Evolutionary conservation across 129 eudicot species (phyloP).

Genomic region (Helichrysum umbraculigerum): DNA sequence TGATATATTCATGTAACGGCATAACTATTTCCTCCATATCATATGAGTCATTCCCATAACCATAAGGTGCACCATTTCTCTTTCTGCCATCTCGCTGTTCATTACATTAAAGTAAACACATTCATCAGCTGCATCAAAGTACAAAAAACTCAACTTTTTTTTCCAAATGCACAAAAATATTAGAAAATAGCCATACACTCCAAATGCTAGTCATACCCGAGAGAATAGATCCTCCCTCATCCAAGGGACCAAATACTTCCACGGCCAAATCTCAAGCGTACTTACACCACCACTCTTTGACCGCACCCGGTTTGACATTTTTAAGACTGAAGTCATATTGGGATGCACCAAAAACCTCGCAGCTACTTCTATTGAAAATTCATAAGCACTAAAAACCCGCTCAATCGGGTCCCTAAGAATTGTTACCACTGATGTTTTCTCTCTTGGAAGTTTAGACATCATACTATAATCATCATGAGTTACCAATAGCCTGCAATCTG

Average conservation of each 20-base stretch:
- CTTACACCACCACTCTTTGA: constrained; percentile 57
- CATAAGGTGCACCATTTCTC: constrained; percentile 32
- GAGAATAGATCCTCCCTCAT: constrained; percentile 94
- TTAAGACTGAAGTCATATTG: constrained; percentile 70
- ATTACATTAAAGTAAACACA: constrained; percentile 32
- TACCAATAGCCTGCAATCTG: constrained; percentile 68
- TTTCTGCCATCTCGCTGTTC: constrained; percentile 76
- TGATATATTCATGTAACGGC: constrained; percentile 83
- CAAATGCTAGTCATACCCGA: constrained; percentile 57
- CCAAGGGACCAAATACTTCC: constrained; percentile 99
- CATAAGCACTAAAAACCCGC: constrained; percentile 90
- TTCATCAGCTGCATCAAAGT: constrained; percentile 20
- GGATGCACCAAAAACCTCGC: constrained; percentile 92
- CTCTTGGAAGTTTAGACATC: constrained; percentile 79
- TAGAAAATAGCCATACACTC: background rate
- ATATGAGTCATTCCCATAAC: constrained; percentile 57
- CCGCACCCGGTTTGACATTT: constrained; percentile 60
- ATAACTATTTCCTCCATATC: constrained; percentile 75
- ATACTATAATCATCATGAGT: constrained; percentile 97
- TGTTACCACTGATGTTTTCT: constrained; percentile 81
- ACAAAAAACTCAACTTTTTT: background rate
- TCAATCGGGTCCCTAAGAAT: constrained; percentile 88
- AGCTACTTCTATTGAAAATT: constrained; percentile 91
- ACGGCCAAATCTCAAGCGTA: constrained; percentile 96
- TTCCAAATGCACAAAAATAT: background rate